Conservation (phyloP, 352 stramenopile genomes). For the Pythium diclinum region DNA sequence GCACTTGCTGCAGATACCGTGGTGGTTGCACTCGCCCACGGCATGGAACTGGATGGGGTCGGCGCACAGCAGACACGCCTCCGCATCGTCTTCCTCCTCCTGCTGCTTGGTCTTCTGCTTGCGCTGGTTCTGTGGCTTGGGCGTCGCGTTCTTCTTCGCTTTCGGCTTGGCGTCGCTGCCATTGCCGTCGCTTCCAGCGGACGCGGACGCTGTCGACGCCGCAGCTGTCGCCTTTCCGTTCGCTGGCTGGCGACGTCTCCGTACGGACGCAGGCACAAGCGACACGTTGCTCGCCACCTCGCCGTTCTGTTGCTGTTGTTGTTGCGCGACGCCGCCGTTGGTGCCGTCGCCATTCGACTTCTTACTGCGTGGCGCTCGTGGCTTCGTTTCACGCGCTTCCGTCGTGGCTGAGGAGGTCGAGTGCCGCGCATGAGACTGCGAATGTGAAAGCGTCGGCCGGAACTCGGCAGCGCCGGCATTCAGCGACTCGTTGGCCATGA, state of each 20-base stretch:
- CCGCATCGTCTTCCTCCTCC: constrained; percentile 23
- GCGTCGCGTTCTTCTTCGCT: constrained; percentile 7
- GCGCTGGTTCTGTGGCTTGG: constrained; percentile 5
- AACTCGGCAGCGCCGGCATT: constrained; percentile 21
- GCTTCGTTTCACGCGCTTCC: constrained; percentile 5
- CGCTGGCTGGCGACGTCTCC: constrained; percentile 17
- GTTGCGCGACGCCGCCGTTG: not conserved
- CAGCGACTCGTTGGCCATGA: constrained; percentile 24
- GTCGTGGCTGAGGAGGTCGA: not conserved
- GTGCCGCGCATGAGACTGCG: not conserved
- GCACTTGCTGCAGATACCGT: constrained; percentile 79
- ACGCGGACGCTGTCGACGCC: not conserved
- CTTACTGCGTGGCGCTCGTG: not conserved
- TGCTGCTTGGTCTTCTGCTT: not conserved
- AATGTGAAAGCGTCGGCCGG: constrained; percentile 2
- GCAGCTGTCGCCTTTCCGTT: not conserved
- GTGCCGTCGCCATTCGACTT: not conserved
- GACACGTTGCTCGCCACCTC: not conserved
- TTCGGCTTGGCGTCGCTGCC: not conserved
- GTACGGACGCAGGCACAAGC: constrained; percentile 21
- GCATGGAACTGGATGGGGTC: constrained; percentile 68
- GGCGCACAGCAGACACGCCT: constrained; percentile 64
- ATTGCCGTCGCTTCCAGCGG: constrained; percentile 5
- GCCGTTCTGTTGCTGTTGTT: constrained; percentile 3
- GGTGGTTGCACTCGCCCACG: constrained; percentile 76